A percentile compares a stretch with the other conserved stretches of the same genome.
phyloP scores from a whole-genome alignment of 2,329 filamentous ascomycete species.

The Plenodomus tracheiphilus region DNA sequence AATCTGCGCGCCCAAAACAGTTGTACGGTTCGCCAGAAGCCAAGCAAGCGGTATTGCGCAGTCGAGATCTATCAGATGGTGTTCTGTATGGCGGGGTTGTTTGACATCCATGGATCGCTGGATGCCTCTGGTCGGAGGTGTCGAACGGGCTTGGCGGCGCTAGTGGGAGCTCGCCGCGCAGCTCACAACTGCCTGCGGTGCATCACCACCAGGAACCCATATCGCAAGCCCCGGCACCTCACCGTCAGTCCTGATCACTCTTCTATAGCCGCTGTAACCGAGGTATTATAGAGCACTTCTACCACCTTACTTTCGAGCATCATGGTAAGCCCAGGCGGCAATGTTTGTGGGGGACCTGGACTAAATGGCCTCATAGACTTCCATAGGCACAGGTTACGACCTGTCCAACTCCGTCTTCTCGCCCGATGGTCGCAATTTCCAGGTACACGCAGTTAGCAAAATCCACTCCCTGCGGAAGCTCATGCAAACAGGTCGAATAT shows the following conservation, averaged over 20 bases:
- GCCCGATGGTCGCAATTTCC: constrained; percentile 97
- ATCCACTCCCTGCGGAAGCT: constrained; percentile 7
- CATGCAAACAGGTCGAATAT: constrained; percentile 72
- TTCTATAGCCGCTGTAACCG: not conserved
- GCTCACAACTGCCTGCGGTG: constrained; percentile 35
- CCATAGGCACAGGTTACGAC: constrained; percentile 99
- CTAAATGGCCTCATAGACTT: constrained; percentile 67
- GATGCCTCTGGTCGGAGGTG: constrained; percentile 1
- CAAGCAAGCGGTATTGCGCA: not conserved
- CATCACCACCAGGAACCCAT: constrained; percentile 19
- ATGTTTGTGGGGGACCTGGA: constrained; percentile 8
- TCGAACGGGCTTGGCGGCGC: constrained; percentile 4
- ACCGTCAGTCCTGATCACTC: not conserved
- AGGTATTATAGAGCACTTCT: not conserved
- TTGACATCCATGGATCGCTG: not conserved
- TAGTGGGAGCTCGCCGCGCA: constrained; percentile 34
- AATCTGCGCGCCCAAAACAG: not conserved
- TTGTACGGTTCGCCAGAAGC: not conserved
- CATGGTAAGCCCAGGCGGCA: constrained; percentile 32
- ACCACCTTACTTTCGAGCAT: constrained; percentile 3
- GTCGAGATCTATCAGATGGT: not conserved
- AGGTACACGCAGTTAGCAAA: constrained; percentile 65
- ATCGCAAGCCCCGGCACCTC: not conserved
- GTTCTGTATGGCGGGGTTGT: not conserved
- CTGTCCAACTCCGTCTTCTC: constrained; percentile 99